Conservation (phyloP, 2,329 filamentous ascomycete genomes). For the Aspergillus niger region DNA sequence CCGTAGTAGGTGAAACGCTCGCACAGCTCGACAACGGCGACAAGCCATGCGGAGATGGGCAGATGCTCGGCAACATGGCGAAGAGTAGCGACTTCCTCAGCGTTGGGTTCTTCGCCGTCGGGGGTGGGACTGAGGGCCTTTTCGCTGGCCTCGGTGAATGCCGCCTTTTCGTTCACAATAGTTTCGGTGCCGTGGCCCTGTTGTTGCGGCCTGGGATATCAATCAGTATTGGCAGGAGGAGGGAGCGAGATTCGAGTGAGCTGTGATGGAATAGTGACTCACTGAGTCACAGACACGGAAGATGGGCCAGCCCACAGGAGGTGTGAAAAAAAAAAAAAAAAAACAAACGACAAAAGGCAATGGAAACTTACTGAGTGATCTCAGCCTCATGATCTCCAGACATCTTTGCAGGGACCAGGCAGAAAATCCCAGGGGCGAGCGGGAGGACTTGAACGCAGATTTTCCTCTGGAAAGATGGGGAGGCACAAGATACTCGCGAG, state of each 20-base stretch:
- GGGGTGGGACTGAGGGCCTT: conserved; percentile 35
- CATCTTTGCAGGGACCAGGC: conserved; percentile 22
- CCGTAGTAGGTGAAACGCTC: conserved; percentile 64
- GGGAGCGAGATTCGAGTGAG: neutral
- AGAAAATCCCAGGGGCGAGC: conserved; percentile 8
- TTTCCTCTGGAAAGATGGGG: conserved; percentile 17
- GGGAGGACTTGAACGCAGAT: conserved; percentile 6
- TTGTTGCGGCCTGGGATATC: conserved; percentile 17
- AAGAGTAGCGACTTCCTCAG: conserved; percentile 53
- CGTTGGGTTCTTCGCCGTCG: conserved; percentile 57
- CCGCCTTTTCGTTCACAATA: conserved; percentile 28
- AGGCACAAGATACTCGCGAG: conserved; percentile 9
- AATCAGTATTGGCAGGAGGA: neutral
- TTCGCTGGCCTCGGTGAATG: conserved; percentile 30
- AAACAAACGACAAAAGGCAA: neutral
- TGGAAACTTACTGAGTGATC: conserved; percentile 28
- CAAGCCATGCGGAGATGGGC: conserved; percentile 58
- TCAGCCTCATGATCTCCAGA: conserved; percentile 33
- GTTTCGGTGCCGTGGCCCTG: conserved; percentile 21
- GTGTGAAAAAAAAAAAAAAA: neutral
- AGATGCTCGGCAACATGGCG: conserved; percentile 59
- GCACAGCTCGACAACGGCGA: conserved; percentile 58
- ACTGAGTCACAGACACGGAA: neutral
- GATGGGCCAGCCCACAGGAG: neutral
- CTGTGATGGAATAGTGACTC: neutral